Percentiles rank a stretch among this genome's conserved stretches.
phyloP scores from a whole-genome alignment of 2,329 filamentous ascomycete species.

The Drechmeria coniospora region DNA sequence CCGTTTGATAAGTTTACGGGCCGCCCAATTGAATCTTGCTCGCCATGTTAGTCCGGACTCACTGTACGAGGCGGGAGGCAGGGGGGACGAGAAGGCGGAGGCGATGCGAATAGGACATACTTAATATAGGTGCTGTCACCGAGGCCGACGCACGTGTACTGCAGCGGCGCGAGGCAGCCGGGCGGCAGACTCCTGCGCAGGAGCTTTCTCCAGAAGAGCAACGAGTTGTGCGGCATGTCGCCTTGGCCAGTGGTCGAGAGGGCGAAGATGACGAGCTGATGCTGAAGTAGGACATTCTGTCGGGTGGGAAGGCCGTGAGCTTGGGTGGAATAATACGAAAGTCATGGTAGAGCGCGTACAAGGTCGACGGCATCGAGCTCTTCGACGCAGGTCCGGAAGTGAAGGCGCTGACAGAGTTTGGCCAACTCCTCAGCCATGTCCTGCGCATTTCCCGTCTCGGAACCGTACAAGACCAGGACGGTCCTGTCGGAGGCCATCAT shows the following conservation, averaged over 20 bases:
- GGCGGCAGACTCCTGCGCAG: slow-evolving; percentile 62
- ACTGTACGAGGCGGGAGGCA: no score
- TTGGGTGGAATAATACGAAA: neutral
- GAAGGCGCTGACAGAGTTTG: slow-evolving; percentile 57
- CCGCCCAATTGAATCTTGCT: slow-evolving; percentile 80
- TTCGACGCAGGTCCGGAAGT: slow-evolving; percentile 58
- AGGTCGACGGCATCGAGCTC: slow-evolving; percentile 65
- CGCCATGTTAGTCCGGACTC: no score
- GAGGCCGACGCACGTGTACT: slow-evolving; percentile 76
- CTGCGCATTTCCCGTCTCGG: slow-evolving; percentile 88
- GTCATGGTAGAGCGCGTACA: slow-evolving; percentile 33
- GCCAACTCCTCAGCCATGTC: slow-evolving; percentile 81
- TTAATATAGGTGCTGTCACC: slow-evolving; percentile 92
- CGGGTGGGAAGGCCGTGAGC: neutral
- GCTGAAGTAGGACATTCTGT: slow-evolving; percentile 34
- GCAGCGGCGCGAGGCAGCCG: slow-evolving; percentile 50
- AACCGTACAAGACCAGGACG: slow-evolving; percentile 71
- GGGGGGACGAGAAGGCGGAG: neutral
- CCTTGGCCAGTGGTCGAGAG: slow-evolving; percentile 91
- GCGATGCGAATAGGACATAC: slow-evolving; percentile 27
- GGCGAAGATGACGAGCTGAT: slow-evolving; percentile 57
- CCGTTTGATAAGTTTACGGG: slow-evolving; percentile 73
- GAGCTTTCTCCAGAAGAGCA: slow-evolving; percentile 71
- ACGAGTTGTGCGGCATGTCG: slow-evolving; percentile 73
- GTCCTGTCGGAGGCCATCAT: slow-evolving; percentile 19